Evolutionary conservation across 768 basidiomycete species (phyloP).

Genomic region (Auricularia cornea): DNA sequence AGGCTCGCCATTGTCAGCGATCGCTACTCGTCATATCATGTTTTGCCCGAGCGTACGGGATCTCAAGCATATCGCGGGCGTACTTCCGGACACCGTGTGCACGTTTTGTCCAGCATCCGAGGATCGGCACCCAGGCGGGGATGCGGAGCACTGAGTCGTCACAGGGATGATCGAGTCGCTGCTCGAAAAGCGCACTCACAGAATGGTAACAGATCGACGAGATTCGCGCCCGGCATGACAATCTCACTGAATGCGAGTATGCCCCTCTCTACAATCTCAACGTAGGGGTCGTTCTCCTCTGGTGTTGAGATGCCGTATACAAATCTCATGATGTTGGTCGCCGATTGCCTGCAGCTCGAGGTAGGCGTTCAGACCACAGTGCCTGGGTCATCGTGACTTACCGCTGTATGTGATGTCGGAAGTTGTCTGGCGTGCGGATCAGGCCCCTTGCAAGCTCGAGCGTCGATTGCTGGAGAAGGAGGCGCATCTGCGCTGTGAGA

Average conservation of each 20-base stretch:
- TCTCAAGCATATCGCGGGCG: neutral
- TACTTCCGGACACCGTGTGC: neutral
- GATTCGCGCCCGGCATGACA: constrained; percentile 22
- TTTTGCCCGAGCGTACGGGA: neutral
- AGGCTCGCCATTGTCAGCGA: too few species aligned
- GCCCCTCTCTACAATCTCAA: constrained; percentile 20
- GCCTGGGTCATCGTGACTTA: neutral
- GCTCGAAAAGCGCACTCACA: constrained; percentile 14
- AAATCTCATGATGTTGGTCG: constrained; percentile 29
- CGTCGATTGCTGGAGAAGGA: neutral
- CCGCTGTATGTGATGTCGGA: neutral
- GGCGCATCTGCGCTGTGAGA: too few species aligned
- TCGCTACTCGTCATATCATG: neutral
- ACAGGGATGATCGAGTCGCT: too few species aligned
- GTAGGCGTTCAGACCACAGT: too few species aligned
- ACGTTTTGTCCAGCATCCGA: neutral
- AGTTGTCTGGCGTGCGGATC: neutral
- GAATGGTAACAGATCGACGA: constrained; percentile 26
- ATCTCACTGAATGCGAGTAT: constrained; percentile 15
- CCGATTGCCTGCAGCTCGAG: constrained; percentile 23
- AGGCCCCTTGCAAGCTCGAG: neutral
- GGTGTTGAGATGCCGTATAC: constrained; percentile 33
- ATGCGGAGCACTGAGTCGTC: neutral
- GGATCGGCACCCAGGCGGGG: neutral
- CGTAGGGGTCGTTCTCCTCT: constrained; percentile 28